phyloP scores from a whole-genome alignment of 2,329 filamentous ascomycete species.

The Didymella pinodella region DNA sequence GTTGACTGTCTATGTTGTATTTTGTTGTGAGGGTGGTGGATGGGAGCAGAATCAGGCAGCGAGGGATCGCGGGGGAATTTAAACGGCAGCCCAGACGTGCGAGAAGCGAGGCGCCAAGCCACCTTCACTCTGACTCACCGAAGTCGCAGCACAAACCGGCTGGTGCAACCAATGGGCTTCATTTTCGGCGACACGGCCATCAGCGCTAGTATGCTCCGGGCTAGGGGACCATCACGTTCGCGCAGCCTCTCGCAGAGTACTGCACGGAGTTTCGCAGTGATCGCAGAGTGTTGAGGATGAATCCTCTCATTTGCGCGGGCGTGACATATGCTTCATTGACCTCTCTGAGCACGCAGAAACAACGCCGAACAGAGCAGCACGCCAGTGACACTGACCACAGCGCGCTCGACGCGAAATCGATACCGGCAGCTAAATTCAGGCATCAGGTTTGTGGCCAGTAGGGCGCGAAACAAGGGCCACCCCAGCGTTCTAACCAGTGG shows the following conservation, averaged over 20 bases:
- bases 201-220: conserved; percentile 14
- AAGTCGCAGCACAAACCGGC: conserved; percentile 20
- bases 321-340: conserved; percentile 3
- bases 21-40: conserved; percentile 32
- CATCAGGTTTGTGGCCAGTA: conserved; percentile 35
- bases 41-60: conserved; percentile 44
- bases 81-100: conserved; percentile 24
- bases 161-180: conserved; percentile 13
- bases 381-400: background rate
- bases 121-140: conserved; percentile 27
- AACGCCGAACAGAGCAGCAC: conserved; percentile 1
- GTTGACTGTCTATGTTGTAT: conserved; percentile 43
- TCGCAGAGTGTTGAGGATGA: conserved; percentile 1
- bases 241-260: conserved; percentile 20
- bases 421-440: conserved; percentile 19
- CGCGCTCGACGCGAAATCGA: conserved; percentile 1
- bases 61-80: conserved; percentile 39
- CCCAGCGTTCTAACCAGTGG: conserved; percentile 38
- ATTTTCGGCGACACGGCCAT: conserved; percentile 4
- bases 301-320: background rate
- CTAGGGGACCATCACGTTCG: conserved; percentile 20
- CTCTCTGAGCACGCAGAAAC: conserved; percentile 5
- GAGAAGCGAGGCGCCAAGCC: conserved; percentile 33
- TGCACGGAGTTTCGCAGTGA: conserved; percentile 16
- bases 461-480: conserved; percentile 35